Percentiles rank a stretch among this genome's conserved stretches.
Evolutionary conservation across 306 rosid species (phyloP).

Genomic region (Begonia masoniana): DNA sequence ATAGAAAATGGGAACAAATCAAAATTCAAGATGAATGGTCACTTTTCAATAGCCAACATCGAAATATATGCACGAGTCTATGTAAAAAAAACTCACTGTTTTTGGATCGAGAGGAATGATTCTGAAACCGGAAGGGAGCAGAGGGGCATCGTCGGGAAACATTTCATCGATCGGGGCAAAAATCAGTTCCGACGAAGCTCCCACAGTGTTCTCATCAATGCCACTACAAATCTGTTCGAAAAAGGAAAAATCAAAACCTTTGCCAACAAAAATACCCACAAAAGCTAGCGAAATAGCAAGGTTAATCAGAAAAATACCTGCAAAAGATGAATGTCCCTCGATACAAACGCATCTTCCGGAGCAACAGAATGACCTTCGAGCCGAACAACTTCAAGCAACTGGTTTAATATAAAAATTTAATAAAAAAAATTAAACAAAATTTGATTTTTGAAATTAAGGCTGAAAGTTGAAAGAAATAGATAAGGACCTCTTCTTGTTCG

Average conservation of each 20-base stretch:
- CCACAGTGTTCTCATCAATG: slow-evolving; percentile 64
- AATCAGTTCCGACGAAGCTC: slow-evolving; percentile 76
- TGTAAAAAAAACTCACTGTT: slow-evolving; percentile 36
- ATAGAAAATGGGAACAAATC: neutral
- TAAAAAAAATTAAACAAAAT: neutral
- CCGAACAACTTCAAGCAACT: slow-evolving; percentile 91
- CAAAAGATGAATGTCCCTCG: slow-evolving; percentile 86
- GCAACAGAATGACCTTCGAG: slow-evolving; percentile 90
- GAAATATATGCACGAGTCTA: too few species aligned
- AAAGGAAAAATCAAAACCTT: neutral
- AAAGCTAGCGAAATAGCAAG: neutral
- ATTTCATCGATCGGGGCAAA: slow-evolving; percentile 87
- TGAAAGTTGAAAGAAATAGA: neutral
- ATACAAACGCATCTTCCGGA: slow-evolving; percentile 75
- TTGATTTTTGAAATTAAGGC: neutral
- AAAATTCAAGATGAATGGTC: neutral
- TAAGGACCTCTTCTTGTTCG: slow-evolving; percentile 71
- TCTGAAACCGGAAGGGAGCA: slow-evolving; percentile 94
- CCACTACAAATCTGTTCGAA: slow-evolving; percentile 65
- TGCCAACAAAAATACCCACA: neutral
- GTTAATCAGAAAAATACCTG: slow-evolving; percentile 38
- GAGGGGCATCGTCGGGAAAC: slow-evolving; percentile 81
- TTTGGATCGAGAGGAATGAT: slow-evolving; percentile 80
- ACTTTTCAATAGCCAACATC: too few species aligned
- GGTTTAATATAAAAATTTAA: neutral